These are phyloP conservation scores for Eucalyptus sideroxylon DNA, from an alignment of 345 rosid genomes.

Conservation along the genomic window DNA sequence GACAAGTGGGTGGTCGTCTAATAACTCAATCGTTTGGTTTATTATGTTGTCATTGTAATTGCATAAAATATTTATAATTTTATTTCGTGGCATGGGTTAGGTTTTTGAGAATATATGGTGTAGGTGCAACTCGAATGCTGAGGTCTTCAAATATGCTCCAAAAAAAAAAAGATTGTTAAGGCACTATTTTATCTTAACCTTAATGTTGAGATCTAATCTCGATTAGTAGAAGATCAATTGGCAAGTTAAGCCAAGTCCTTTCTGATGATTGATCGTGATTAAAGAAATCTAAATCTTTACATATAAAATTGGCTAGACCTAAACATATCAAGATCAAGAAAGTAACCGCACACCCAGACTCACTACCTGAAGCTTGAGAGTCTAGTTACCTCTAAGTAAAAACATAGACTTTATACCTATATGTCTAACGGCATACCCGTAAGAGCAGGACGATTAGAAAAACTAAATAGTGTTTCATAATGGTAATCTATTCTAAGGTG, in stretches of 20 bases:
- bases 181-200: background rate
- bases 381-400: background rate
- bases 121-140: background rate
- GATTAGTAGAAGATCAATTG: background rate
- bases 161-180: background rate
- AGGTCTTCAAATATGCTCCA: background rate
- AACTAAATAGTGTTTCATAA: accelerated
- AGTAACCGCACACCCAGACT: background rate
- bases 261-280: background rate
- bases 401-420: background rate
- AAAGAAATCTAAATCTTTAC: background rate
- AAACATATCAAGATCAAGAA: background rate
- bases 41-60: background rate
- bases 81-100: background rate
- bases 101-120: background rate
- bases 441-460: background rate
- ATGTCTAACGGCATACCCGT: accelerated
- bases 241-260: background rate
- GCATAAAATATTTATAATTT: background rate
- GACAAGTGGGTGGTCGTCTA: background rate
- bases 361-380: background rate
- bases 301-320: background rate
- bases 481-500: accelerated
- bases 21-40: background rate
- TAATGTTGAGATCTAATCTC: background rate